These are phyloP conservation scores for Eleusine coracana DNA, from an alignment of 176 grass and related monocot species.

Conservation along the genomic window DNA sequence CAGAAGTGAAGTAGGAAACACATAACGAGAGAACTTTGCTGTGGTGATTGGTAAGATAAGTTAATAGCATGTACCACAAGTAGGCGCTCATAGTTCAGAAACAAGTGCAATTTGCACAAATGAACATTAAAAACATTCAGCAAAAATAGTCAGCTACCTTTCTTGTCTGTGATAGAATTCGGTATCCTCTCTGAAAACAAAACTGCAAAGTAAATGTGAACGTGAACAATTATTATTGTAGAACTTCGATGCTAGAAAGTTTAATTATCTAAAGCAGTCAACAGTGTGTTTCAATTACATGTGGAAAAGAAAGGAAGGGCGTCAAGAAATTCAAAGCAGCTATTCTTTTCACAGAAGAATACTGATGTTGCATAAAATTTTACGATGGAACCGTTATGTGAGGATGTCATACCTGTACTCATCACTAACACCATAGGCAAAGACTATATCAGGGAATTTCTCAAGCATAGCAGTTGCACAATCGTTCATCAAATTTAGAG, in stretches of 20 bases:
- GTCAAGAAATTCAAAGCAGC: neutral
- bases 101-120: slow-evolving; percentile 14
- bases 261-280: neutral
- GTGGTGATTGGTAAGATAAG: slow-evolving; percentile 42
- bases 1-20: slow-evolving; percentile 76
- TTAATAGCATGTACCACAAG: slow-evolving; percentile 32
- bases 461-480: slow-evolving; percentile 76
- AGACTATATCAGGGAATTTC: slow-evolving; percentile 79
- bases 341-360: neutral
- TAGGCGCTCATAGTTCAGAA: slow-evolving; percentile 25
- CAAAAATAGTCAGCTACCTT: slow-evolving; percentile 52
- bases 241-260: neutral
- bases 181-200: slow-evolving; percentile 77
- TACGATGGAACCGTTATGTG: neutral
- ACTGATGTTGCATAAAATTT: neutral
- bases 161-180: slow-evolving; percentile 73
- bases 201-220: slow-evolving; percentile 59
- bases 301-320: neutral
- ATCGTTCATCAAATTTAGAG: slow-evolving; percentile 67
- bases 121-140: neutral
- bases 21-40: slow-evolving; percentile 73
- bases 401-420: slow-evolving; percentile 72
- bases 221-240: neutral
- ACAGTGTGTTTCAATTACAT: neutral
- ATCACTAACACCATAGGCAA: slow-evolving; percentile 94